Base-by-base conservation (phyloP, 192 early-diverging fungal genomes). In the Coemansia sp. region DNA sequence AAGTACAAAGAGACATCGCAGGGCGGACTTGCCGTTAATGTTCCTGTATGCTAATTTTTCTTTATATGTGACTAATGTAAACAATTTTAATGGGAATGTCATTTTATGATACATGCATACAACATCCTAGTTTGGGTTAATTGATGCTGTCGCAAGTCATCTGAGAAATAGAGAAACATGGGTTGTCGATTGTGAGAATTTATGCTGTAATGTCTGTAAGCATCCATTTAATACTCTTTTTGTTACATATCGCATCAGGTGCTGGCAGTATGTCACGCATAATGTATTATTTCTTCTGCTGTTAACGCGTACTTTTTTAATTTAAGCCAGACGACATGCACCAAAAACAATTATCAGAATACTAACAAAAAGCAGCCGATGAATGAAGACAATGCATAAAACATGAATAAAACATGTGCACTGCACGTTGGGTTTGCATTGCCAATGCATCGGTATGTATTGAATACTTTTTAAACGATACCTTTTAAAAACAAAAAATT, bases 1-100 rank as follows among this genome's bases (percentile, higher is more conserved):
- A 98, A 98, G 78, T 98, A 98, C 85, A 98, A 98, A 80, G 96
- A 98, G 68, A 98, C 96, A 0, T 89, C 87, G 20, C 90, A 92
- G 67, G 96, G 93, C 56, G 96, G 96, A 23, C 85, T 98, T 31
- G 92, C 93, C 6, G 93, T 94, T 38, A 94, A 94, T 80, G 93
- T 95, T 6, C 90, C 93, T 3, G 57, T 94, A 5, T 90, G 87
- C 68, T 88, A 76, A 72, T 20, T 19, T 17, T 48, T 17, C 5
- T 47, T 48, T 20, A 21, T 19, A 48, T 48, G 47, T n/a, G 19
- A 20, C n/a, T 19, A 19, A 20, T 48, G 47, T n/a, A 48, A 19
- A 20, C 47, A 19, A 19, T 20, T 48, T 9, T 20, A 48, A 48
- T n/a, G 47, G 47, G 17, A 48, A 48, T 48, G 40, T n/a, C 11